These are phyloP conservation scores for Plasmodium billcollinsi DNA, from an alignment of 169 alveolate genomes.

Conservation along the genomic window DNA sequence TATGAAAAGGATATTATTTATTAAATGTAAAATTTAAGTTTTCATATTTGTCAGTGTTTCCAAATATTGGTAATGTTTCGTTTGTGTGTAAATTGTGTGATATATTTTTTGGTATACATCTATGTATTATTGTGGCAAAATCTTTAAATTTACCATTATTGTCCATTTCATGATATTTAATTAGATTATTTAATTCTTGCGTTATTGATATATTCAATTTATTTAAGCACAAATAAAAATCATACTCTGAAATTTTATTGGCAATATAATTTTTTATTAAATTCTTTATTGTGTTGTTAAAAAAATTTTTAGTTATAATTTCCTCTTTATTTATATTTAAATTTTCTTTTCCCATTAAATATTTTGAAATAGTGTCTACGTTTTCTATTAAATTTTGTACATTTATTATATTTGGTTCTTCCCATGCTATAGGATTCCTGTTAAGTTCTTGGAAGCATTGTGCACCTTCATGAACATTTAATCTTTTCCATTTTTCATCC, in stretches of 20 bases:
- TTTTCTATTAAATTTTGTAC: conserved; percentile 34
- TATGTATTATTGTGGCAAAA: conserved; percentile 68
- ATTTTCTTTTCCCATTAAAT: conserved; percentile 27
- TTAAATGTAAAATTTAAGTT: conserved; percentile 46
- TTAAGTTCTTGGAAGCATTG: conserved; percentile 40
- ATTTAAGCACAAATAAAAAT: conserved; percentile 42
- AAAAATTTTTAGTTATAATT: conserved; percentile 35
- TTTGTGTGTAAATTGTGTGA: conserved; percentile 34
- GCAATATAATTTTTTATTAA: conserved; percentile 60
- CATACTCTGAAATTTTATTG: conserved; percentile 61
- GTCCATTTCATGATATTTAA: conserved; percentile 63
- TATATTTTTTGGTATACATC: conserved; percentile 51
- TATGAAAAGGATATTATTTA: conserved; percentile 6
- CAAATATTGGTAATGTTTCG: not conserved
- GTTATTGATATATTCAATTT: conserved; percentile 66
- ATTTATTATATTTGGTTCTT: conserved; percentile 49
- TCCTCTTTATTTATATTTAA: conserved; percentile 27
- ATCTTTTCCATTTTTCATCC: conserved; percentile 48
- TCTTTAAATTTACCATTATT: conserved; percentile 73
- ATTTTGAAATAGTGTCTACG: conserved; percentile 52
- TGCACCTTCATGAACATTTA: conserved; percentile 50
- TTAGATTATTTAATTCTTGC: conserved; percentile 51
- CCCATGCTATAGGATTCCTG: conserved; percentile 73
- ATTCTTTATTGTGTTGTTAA: conserved; percentile 65
- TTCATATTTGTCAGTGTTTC: conserved; percentile 16